phyloP scores from a whole-genome alignment of 73 alveolate species.

The Diophrys sp. region DNA sequence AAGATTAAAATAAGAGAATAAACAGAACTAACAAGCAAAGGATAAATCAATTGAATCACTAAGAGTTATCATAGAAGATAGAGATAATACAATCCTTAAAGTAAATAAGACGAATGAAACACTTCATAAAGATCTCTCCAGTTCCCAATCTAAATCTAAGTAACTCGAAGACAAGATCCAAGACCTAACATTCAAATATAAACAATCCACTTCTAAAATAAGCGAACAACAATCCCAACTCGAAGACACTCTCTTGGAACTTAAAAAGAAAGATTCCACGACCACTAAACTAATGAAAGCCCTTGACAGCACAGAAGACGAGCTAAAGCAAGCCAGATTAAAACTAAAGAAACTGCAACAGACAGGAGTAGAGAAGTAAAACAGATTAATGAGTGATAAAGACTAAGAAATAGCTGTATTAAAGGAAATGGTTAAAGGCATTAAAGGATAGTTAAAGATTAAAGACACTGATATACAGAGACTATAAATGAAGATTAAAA shows the following conservation, averaged over 20 bases:
- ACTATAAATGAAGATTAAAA: background rate
- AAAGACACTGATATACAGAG: background rate
- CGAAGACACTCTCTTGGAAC: background rate
- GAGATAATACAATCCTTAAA: too few species aligned
- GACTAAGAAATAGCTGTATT: background rate
- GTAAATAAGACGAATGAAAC: too few species aligned
- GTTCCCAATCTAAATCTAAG: too few species aligned
- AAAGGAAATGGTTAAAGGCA: background rate
- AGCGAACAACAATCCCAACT: background rate
- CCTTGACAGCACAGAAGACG: background rate
- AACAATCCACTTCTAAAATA: too few species aligned
- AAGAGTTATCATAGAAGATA: too few species aligned
- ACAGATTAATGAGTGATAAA: background rate
- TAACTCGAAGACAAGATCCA: too few species aligned
- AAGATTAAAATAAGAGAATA: too few species aligned
- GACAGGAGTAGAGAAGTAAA: background rate
- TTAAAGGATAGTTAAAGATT: background rate
- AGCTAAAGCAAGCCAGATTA: background rate
- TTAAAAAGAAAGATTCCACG: background rate
- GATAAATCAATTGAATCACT: too few species aligned
- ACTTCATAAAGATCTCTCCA: too few species aligned
- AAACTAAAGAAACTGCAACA: background rate
- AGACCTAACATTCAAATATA: too few species aligned
- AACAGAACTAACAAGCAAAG: too few species aligned
- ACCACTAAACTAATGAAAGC: background rate